Evolutionary conservation across 768 basidiomycete genomes (phyloP).

Genomic region (Cyclocybe cylindracea): DNA sequence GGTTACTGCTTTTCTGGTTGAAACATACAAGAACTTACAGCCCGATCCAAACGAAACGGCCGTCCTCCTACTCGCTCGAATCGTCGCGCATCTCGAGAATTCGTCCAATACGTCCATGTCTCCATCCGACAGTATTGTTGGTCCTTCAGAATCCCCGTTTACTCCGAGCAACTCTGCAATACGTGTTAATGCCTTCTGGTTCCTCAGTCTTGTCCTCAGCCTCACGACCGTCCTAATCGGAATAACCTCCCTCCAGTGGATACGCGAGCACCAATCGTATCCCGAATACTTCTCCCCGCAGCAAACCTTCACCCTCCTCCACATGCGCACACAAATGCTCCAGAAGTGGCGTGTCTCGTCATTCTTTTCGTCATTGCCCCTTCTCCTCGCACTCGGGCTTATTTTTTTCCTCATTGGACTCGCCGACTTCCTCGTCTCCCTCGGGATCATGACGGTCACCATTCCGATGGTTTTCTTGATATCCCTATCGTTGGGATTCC

Average conservation of each 20-base stretch:
- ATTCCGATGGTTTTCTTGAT: no score
- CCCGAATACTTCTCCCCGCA: constrained; percentile 4
- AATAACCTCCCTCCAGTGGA: constrained; percentile 15
- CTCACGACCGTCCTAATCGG: constrained; percentile 13
- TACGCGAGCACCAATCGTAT: constrained; percentile 12
- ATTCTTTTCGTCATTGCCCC: constrained; percentile 24
- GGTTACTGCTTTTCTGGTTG: constrained; percentile 18
- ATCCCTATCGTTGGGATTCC: no score
- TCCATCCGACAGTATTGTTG: no score
- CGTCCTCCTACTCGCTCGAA: constrained; percentile 6
- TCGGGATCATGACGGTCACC: no score
- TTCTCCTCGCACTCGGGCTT: constrained; percentile 27
- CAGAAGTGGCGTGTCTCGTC: constrained; percentile 25
- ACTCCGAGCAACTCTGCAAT: constrained; percentile 4
- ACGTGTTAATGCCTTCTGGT: constrained; percentile 11
- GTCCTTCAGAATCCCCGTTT: background rate
- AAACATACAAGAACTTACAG: constrained; percentile 16
- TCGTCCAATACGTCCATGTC: background rate
- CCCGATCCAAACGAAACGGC: constrained; percentile 8
- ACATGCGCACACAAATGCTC: constrained; percentile 27
- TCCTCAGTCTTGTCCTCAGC: constrained; percentile 14
- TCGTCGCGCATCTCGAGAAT: constrained; percentile 2
- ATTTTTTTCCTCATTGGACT: constrained; percentile 29
- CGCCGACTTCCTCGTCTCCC: constrained; percentile 13
- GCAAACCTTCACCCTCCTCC: constrained; percentile 16